Percentiles rank a stretch among this genome's conserved stretches.
phyloP scores from a whole-genome alignment of 345 rosid species.

The Gossypium herbaceum region DNA sequence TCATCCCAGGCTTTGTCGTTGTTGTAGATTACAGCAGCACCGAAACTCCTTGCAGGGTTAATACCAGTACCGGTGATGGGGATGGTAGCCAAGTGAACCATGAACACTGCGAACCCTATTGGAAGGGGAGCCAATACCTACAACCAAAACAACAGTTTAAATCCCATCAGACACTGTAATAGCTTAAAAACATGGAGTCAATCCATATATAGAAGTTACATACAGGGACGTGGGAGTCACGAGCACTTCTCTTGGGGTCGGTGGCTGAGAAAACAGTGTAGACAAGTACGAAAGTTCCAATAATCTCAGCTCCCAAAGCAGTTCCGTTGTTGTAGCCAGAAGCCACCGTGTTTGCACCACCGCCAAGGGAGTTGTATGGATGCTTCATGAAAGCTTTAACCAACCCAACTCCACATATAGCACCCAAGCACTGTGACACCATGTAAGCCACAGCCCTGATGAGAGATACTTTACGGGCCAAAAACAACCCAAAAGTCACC shows the following conservation, averaged over 20 bases:
- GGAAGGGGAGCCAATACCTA: conserved; percentile 70
- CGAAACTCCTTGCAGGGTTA: conserved; percentile 69
- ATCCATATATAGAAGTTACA: not conserved
- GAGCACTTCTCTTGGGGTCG: conserved; percentile 82
- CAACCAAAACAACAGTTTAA: not conserved
- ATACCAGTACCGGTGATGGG: conserved; percentile 68
- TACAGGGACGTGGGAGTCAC: conserved; percentile 86
- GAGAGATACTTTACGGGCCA: conserved; percentile 56
- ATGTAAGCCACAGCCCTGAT: conserved; percentile 68
- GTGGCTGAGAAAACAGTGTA: conserved; percentile 48
- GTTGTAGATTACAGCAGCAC: conserved; percentile 61
- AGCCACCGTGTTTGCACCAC: conserved; percentile 60
- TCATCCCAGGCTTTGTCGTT: conserved; percentile 52
- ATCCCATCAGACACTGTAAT: not conserved
- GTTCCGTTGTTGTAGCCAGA: conserved; percentile 60
- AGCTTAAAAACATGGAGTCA: not conserved
- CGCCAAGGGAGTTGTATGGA: conserved; percentile 53
- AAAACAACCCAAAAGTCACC: conserved; percentile 46
- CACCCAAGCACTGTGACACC: conserved; percentile 78
- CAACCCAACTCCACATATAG: conserved; percentile 75
- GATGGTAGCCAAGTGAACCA: conserved; percentile 69
- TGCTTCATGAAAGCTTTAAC: conserved; percentile 75
- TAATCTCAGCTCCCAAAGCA: conserved; percentile 83
- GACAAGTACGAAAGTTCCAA: conserved; percentile 26
- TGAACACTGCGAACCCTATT: conserved; percentile 65